phyloP scores from a whole-genome alignment of 257 asterid genomes.

The Misopates orontium region DNA sequence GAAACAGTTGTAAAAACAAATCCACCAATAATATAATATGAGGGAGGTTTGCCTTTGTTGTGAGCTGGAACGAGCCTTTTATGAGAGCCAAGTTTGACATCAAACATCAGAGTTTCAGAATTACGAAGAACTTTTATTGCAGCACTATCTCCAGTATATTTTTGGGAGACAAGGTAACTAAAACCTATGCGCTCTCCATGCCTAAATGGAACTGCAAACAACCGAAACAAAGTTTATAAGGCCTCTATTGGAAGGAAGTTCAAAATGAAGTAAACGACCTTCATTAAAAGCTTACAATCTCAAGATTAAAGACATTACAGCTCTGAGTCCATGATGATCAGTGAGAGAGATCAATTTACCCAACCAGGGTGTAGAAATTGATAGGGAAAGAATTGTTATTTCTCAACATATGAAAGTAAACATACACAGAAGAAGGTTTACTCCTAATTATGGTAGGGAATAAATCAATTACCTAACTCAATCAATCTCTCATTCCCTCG shows the following conservation, averaged over 20 bases:
- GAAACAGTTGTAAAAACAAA: constrained; percentile 86
- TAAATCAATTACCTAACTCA: too few relatives aligned
- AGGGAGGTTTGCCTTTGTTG: constrained; percentile 91
- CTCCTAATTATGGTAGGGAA: too few relatives aligned
- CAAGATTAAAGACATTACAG: too few relatives aligned
- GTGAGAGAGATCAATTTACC: too few relatives aligned
- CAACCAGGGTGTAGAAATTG: too few relatives aligned
- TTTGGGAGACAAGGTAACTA: constrained; percentile 90
- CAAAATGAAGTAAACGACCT: constrained; percentile 6
- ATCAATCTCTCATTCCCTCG: too few relatives aligned
- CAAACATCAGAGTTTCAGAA: constrained; percentile 55
- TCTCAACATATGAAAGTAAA: too few relatives aligned
- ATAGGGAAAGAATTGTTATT: too few relatives aligned
- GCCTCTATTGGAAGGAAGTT: constrained; percentile 15
- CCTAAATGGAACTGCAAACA: constrained; percentile 93
- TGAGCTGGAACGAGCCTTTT: constrained; percentile 86
- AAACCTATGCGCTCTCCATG: constrained; percentile 98
- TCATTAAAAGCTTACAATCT: not conserved
- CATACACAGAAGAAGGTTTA: too few relatives aligned
- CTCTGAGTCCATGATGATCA: too few relatives aligned
- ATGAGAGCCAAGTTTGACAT: constrained; percentile 64
- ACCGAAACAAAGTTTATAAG: constrained; percentile 29
- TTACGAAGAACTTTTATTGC: constrained; percentile 72
- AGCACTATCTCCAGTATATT: constrained; percentile 85
- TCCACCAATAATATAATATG: constrained; percentile 87